Conservation (phyloP, 306 rosid genomes). For the Inga leiocalycina region DNA sequence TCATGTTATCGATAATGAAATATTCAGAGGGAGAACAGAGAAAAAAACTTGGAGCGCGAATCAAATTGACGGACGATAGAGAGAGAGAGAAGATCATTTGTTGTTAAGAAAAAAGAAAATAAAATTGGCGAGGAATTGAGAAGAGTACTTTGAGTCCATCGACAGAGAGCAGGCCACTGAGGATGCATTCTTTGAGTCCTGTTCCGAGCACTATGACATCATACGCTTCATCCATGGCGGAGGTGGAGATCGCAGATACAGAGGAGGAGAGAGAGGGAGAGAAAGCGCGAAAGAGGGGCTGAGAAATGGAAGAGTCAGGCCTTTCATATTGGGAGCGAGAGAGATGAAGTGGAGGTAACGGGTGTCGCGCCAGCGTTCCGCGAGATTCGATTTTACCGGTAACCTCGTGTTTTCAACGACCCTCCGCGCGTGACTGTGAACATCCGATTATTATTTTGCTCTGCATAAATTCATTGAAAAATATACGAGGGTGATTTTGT, state of each 20-base stretch:
- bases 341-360: conserved; percentile 16
- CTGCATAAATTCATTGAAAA: neutral
- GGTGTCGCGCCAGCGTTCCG: conserved; percentile 15
- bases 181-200: conserved; percentile 65
- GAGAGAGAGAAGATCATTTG: neutral
- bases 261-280: neutral
- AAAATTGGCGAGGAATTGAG: neutral
- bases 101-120: neutral
- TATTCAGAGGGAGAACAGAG: neutral
- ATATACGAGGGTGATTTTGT: neutral
- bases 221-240: conserved; percentile 59
- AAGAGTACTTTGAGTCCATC: conserved; percentile 50
- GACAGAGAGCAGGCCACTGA: conserved; percentile 62
- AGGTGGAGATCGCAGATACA: neutral
- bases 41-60: neutral
- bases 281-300: neutral
- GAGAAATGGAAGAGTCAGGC: conserved; percentile 13
- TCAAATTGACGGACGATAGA: neutral
- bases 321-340: neutral
- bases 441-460: neutral
- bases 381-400: conserved; percentile 37
- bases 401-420: neutral
- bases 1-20: neutral
- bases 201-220: conserved; percentile 64
- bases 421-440: neutral